phyloP scores from a whole-genome alignment of 345 rosid species.

The Lagerstroemia speciosa region DNA sequence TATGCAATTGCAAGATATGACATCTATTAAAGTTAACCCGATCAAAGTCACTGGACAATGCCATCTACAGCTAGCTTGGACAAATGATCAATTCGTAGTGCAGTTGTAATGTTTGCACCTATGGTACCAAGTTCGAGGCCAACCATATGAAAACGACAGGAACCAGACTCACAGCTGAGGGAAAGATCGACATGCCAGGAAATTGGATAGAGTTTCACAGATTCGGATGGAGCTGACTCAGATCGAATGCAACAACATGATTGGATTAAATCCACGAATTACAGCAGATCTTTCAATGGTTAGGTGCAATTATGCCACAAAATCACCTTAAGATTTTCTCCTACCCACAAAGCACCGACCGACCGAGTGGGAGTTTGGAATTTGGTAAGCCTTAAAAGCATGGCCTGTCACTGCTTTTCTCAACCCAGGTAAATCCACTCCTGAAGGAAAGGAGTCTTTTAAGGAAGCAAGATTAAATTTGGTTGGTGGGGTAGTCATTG shows the following conservation, averaged over 20 bases:
- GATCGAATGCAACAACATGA: not conserved
- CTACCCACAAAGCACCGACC: not conserved
- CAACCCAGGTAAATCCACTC: not conserved
- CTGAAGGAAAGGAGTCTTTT: not conserved
- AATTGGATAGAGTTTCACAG: no score
- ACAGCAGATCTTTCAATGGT: not conserved
- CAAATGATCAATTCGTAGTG: no score
- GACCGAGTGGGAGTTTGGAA: not conserved
- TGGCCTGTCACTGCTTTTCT: not conserved
- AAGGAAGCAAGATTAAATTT: not conserved
- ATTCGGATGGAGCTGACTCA: no score
- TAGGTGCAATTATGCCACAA: conserved; percentile 1
- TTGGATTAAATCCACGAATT: not conserved
- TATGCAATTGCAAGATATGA: no score
- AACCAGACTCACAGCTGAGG: no score
- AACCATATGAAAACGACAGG: no score
- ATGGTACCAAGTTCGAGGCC: no score
- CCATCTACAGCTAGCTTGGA: no score
- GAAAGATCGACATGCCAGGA: no score
- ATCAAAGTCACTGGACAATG: no score
- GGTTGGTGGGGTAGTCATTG: not conserved
- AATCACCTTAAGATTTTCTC: not conserved
- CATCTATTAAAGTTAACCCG: no score
- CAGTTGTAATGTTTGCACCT: no score
- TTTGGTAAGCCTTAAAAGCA: conserved; percentile 1